A percentile compares a stretch with the other conserved stretches of the same genome.
These are phyloP conservation scores for Murraya paniculata DNA, from an alignment of 345 rosid genomes.

Conservation along the genomic window DNA sequence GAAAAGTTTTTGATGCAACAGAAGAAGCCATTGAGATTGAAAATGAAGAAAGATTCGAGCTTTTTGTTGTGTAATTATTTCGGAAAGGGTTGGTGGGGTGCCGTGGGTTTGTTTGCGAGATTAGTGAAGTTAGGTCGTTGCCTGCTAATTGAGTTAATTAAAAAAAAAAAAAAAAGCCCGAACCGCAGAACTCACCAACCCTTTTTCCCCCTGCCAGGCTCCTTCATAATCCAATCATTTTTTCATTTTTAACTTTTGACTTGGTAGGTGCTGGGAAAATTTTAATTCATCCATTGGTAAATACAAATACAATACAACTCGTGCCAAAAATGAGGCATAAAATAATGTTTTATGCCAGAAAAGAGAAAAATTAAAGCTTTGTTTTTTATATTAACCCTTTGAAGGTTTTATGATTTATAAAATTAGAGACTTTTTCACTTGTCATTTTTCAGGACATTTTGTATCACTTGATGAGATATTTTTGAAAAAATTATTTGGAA, in stretches of 20 bases:
- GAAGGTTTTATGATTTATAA: no score
- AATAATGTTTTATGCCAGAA: no score
- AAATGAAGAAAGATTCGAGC: slow-evolving; percentile 18
- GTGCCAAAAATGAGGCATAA: no score
- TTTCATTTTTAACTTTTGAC: background rate
- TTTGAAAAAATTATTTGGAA: no score
- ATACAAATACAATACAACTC: no score
- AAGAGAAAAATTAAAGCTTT: no score
- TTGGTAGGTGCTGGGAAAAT: background rate
- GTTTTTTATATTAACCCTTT: no score
- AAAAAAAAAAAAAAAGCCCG: background rate
- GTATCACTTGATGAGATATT: no score
- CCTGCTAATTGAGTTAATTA: background rate
- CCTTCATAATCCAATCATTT: background rate
- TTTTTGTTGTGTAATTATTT: slow-evolving; percentile 4
- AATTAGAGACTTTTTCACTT: no score
- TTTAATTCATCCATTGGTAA: no score
- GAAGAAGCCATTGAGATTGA: slow-evolving; percentile 53
- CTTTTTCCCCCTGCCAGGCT: background rate
- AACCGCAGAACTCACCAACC: slow-evolving; percentile 13
- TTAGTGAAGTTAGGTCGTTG: background rate
- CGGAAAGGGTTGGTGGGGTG: slow-evolving; percentile 28
- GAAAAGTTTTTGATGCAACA: slow-evolving; percentile 40
- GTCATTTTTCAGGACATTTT: no score
- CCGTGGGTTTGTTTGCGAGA: background rate